Conservation (phyloP, 1,284 basidiomycete species). For the Malassezia pachydermatis region DNA sequence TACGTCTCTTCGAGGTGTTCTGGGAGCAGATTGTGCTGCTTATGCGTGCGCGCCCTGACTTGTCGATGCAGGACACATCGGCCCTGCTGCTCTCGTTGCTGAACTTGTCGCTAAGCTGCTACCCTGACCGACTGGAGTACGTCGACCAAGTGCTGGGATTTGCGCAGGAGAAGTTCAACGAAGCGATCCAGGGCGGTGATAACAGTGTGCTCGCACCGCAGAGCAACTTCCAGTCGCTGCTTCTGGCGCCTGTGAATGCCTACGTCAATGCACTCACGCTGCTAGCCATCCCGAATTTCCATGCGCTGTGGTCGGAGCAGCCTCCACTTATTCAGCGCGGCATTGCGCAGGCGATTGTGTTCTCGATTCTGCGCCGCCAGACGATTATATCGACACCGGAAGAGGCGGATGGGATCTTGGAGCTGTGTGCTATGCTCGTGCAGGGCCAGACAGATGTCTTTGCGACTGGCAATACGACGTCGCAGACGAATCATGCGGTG, state of each 20-base stretch:
- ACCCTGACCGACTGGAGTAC: conserved; percentile 46
- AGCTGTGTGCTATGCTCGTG: conserved; percentile 38
- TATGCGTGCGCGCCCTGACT: conserved; percentile 43
- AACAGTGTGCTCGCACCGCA: conserved; percentile 27
- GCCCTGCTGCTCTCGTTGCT: conserved; percentile 41
- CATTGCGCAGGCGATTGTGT: conserved; percentile 43
- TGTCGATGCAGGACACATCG: conserved; percentile 43
- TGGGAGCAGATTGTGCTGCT: conserved; percentile 47
- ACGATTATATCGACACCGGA: conserved; percentile 42
- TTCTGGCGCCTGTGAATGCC: conserved; percentile 41
- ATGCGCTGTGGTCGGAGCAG: conserved; percentile 33
- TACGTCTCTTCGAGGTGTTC: conserved; percentile 46
- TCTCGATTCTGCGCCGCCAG: conserved; percentile 39
- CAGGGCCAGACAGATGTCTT: conserved; percentile 34
- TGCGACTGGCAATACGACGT: background rate
- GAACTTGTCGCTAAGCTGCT: conserved; percentile 44
- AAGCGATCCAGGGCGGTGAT: conserved; percentile 23
- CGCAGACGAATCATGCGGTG: background rate
- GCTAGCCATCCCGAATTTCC: conserved; percentile 40
- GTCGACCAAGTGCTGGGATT: conserved; percentile 47
- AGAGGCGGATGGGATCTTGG: conserved; percentile 43
- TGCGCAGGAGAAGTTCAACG: conserved; percentile 26
- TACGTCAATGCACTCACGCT: conserved; percentile 41
- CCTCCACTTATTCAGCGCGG: conserved; percentile 37
- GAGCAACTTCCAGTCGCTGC: conserved; percentile 34